A percentile compares a stretch with the other conserved stretches of the same genome.
phyloP scores from a whole-genome alignment of 202 grass and related monocot genomes.

The Brachypodium distachyon region DNA sequence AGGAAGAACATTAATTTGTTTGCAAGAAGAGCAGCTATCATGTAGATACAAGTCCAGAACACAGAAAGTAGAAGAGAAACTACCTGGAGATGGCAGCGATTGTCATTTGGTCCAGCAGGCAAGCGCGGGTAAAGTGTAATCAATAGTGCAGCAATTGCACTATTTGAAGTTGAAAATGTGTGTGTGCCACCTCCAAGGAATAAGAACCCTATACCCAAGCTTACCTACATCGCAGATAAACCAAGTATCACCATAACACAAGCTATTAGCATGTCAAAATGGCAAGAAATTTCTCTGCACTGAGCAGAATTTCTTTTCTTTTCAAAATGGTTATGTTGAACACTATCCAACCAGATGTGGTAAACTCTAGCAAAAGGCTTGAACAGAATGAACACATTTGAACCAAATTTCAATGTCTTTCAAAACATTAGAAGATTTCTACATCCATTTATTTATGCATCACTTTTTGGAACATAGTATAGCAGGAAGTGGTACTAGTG shows the following conservation, averaged over 20 bases:
- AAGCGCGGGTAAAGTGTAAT: conserved; percentile 89
- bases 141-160: conserved; percentile 79
- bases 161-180: conserved; percentile 84
- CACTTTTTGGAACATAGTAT: neutral
- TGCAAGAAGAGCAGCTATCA: neutral
- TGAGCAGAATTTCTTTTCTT: conserved; percentile 1
- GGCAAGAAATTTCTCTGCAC: neutral
- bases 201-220: conserved; percentile 83
- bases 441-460: neutral
- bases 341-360: neutral
- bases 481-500: neutral
- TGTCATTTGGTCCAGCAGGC: conserved; percentile 93
- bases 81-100: conserved; percentile 96
- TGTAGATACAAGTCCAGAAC: conserved; percentile 5
- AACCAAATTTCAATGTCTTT: neutral
- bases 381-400: neutral
- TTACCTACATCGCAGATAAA: conserved; percentile 51
- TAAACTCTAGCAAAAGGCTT: neutral
- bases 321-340: neutral
- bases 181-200: conserved; percentile 93
- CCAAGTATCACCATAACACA: conserved; percentile 7
- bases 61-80: conserved; percentile 17
- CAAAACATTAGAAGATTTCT: neutral
- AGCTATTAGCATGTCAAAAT: neutral
- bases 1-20: conserved; percentile 21